These are phyloP conservation scores for Fraxinus anomala DNA, from an alignment of 257 asterid genomes.

Conservation along the genomic window DNA sequence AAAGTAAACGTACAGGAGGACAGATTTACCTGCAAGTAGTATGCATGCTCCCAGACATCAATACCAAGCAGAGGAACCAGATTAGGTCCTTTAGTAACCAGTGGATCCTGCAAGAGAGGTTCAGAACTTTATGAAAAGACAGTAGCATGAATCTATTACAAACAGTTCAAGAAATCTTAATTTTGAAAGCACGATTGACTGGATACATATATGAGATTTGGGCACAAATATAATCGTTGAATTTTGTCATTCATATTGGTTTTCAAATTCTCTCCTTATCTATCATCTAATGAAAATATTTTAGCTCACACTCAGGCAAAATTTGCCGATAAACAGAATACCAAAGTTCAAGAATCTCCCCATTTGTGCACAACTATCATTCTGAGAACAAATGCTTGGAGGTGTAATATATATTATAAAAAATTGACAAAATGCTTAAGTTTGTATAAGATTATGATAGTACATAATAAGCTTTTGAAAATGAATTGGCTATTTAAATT, in stretches of 20 bases:
- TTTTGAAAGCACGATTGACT: not conserved
- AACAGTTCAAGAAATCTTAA: not conserved
- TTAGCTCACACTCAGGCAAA: not conserved
- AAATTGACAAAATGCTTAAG: not conserved
- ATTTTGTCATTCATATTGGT: not conserved
- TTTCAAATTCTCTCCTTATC: not conserved
- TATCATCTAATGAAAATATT: not conserved
- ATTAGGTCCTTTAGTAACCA: constrained; percentile 65
- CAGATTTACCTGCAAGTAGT: constrained; percentile 69
- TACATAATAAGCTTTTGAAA: not conserved
- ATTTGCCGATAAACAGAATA: not conserved
- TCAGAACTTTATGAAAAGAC: not conserved
- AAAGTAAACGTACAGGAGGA: not conserved
- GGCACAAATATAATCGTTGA: not conserved
- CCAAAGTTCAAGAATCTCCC: not conserved
- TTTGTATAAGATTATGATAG: not conserved
- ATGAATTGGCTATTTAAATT: not conserved
- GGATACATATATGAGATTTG: not conserved
- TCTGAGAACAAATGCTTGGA: not conserved
- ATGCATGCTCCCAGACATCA: constrained; percentile 89
- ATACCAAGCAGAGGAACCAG: constrained; percentile 76
- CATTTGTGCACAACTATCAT: not conserved
- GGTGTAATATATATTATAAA: not conserved
- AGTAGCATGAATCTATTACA: not conserved
- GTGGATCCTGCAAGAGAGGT: constrained; percentile 60